Evolutionary conservation across 176 grass and related monocot genomes (phyloP), one percentile per base, ranked within the genome.

Genomic region (Otatea glauca): DNA sequence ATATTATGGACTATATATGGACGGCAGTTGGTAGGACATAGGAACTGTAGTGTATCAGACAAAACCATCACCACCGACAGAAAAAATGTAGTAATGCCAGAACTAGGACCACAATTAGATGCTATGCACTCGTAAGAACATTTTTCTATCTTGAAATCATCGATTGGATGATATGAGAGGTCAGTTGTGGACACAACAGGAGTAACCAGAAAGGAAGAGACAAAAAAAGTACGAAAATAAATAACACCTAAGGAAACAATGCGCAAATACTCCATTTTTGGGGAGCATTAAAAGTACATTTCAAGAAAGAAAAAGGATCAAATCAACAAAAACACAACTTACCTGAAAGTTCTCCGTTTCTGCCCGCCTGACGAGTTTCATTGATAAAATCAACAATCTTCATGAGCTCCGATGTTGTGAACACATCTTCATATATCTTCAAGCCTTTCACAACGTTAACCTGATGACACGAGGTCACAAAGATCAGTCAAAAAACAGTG

Each of bases 381-480:
- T 92, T 94, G 56, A 99, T 92, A 47, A 84, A 99, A 45, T 94
- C 93, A 47, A 86, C 82, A 82, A 99, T 80, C 54, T 85, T 89
- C 77, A 91, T 13, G 84, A 99, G 90, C 92, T 99, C 97, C 1
- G 89, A 94, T 68, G 87, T 81, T 42, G 92, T 96, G 80, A 99
- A 96, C 27, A 94, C 92, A 48, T 96, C 90, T 89, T 99, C 93
- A 75, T 96, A 99, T 75, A 96, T 81, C 92, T 99, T 99, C 70
- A 99, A 65, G 42, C 97, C 97, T 80, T 99, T 99, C 42, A 99
- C 93, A 18, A 99, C 90, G n/a, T 99, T 99, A 79, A 99, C 97
- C 97, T 99, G 92, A 61, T 75, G 64, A 72, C 18, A 83, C 16
- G 77, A 90, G 16, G 72, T 74, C 23, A 73, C 7, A 75, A 89